Conservation (phyloP, 805 yeast species). For the Yarrowia sp. region DNA sequence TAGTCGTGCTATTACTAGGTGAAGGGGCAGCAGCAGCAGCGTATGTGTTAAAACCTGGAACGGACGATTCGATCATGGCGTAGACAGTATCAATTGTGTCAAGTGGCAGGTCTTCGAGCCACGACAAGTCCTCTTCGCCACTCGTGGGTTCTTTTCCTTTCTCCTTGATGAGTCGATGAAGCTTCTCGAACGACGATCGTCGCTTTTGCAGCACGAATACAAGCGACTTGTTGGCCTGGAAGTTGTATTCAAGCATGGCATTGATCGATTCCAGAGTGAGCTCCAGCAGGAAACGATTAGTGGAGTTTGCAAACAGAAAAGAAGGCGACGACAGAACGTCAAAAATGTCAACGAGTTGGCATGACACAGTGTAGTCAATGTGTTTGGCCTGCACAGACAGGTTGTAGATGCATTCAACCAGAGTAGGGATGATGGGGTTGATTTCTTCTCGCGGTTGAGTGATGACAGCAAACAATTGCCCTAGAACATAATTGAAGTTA, state of each 20-base stretch:
- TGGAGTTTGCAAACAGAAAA: conserved; percentile 31
- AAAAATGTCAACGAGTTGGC: conserved; percentile 32
- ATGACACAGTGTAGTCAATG: conserved; percentile 22
- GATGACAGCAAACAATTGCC: conserved; percentile 18
- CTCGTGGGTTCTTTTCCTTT: conserved; percentile 21
- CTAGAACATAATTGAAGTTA: conserved; percentile 23
- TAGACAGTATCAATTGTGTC: conserved; percentile 27
- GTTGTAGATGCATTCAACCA: conserved; percentile 31
- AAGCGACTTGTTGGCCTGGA: conserved; percentile 30
- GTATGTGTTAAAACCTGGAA: conserved; percentile 2
- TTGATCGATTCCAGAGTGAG: conserved; percentile 33
- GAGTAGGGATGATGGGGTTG: conserved; percentile 29
- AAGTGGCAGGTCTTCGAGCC: conserved; percentile 33
- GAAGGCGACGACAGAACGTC: conserved; percentile 25
- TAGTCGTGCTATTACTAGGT: not conserved
- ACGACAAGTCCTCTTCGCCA: conserved; percentile 30
- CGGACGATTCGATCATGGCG: conserved; percentile 18
- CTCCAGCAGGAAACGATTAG: conserved; percentile 15
- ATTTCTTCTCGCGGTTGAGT: conserved; percentile 26
- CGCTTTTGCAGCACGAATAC: conserved; percentile 30
- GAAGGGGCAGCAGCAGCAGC: not conserved
- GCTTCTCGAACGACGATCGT: conserved; percentile 16
- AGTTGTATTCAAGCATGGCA: conserved; percentile 33
- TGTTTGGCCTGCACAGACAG: conserved; percentile 32
- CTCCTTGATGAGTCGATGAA: conserved; percentile 24